Evolutionary conservation across 1,284 basidiomycete species (phyloP), one percentile per base, ranked within the genome.

Genomic region (Melanopsichium pennsylvanicum): DNA sequence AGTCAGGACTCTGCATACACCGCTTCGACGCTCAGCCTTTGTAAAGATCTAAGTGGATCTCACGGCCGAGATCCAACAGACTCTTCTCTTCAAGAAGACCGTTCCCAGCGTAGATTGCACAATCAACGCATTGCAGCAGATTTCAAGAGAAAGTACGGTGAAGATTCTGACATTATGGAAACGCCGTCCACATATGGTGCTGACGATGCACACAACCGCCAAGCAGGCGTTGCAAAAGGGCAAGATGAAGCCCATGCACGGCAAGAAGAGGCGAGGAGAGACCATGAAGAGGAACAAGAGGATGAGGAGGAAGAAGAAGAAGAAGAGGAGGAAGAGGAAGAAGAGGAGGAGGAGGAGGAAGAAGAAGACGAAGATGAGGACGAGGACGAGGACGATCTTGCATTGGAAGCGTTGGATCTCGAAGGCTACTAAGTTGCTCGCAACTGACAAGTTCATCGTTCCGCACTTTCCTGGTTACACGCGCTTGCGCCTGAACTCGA

Each of bases 341-440:
- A 70, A 12, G 59, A 62, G 3, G 60, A 63, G 2, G 63, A 70
- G 1, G 52, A 61, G 15, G 48, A 62, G 7, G 56, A 61, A 10
- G 57, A 99, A 96, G 47, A 98, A 92, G 45, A 98, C 82, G 84
- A 96, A 95, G 47, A 91, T 90, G 16, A 96, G 92, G 10, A 90
- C 88, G 6, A 95, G 92, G 81, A 97, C 96, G 81, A 98, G 96
- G 1, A 96, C 97, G 21, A 98, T 92, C 82, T 98, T 93, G 82
- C 98, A 94, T 75, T 93, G 94, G 72, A 98, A 84, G 9, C 94
- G 92, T 87, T 99, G 97, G 85, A 99, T 97, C 48, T 96, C 32
- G 64, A 68, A 49, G 64, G 64, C 25, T 68, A 68, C 19, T 68
- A 25, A 63, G 9, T n/a, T 5, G 8, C 15, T n/a, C 38, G 8